Percentiles rank a stretch among this genome's conserved stretches.
Evolutionary conservation across 2,329 filamentous ascomycete species (phyloP).

Genomic region (Aspergillus oerlinghausenensis): DNA sequence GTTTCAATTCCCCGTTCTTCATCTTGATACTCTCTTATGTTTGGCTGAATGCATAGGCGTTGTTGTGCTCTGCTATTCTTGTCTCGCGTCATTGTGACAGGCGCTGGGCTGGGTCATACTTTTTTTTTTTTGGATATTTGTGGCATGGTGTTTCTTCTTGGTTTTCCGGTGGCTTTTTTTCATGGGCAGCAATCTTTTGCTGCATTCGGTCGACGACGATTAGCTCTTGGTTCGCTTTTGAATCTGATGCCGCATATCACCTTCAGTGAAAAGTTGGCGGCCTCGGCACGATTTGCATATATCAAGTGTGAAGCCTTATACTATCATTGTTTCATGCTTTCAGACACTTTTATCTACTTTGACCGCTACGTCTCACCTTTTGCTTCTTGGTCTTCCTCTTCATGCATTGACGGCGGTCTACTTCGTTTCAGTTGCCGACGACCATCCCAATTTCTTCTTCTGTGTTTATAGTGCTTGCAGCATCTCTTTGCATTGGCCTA

Average conservation of each 20-base stretch:
- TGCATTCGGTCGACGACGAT: constrained; percentile 13
- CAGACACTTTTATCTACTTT: constrained; percentile 2
- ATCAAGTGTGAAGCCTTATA: constrained; percentile 13
- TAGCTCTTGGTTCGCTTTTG: constrained; percentile 7
- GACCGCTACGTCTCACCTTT: not conserved
- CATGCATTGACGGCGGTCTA: not conserved
- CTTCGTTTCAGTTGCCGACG: not conserved
- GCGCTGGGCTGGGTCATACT: constrained; percentile 19
- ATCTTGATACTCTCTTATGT: constrained; percentile 11
- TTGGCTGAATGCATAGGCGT: constrained; percentile 20
- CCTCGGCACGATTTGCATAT: constrained; percentile 19
- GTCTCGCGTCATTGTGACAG: constrained; percentile 13
- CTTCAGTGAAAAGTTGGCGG: constrained; percentile 16
- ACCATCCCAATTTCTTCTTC: not conserved
- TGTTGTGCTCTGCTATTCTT: constrained; percentile 11
- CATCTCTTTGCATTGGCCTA: not conserved
- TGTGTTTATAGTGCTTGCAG: not conserved
- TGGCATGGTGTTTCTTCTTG: constrained; percentile 15
- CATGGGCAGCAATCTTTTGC: constrained; percentile 6
- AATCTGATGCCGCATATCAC: constrained; percentile 11
- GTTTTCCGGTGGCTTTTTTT: constrained; percentile 9
- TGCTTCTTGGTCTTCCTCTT: not conserved
- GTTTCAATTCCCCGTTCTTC: constrained; percentile 9
- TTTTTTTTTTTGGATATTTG: constrained; percentile 11
- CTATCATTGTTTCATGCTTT: constrained; percentile 11